Percentiles rank a stretch among this genome's conserved stretches.
Evolutionary conservation across 2,329 filamentous ascomycete genomes (phyloP).

Genomic region (Huntiella omanensis): DNA sequence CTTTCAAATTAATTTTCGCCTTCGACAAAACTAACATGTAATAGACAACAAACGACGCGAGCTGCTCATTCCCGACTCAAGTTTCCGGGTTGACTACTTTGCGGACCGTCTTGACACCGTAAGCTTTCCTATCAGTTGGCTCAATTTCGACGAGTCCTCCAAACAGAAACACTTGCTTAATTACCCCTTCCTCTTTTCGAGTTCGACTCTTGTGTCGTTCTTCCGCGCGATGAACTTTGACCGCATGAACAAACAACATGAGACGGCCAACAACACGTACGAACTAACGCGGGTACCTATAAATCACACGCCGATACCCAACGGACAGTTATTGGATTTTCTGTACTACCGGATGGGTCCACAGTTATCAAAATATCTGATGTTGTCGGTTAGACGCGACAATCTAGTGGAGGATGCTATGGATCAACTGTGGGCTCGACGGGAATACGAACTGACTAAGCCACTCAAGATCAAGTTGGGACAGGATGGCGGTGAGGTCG

Average conservation of each 20-base stretch:
- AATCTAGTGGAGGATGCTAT: slow-evolving; percentile 56
- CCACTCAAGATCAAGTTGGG: slow-evolving; percentile 80
- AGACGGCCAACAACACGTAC: slow-evolving; percentile 43
- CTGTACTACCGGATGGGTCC: slow-evolving; percentile 45
- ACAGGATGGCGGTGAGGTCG: slow-evolving; percentile 66
- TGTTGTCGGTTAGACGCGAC: slow-evolving; percentile 49
- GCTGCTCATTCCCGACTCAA: slow-evolving; percentile 45
- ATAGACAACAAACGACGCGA: slow-evolving; percentile 42
- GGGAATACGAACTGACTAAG: slow-evolving; percentile 62
- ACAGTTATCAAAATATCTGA: slow-evolving; percentile 50
- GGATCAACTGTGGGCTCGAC: slow-evolving; percentile 75
- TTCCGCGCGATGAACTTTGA: slow-evolving; percentile 81
- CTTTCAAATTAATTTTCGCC: neutral
- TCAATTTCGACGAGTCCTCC: slow-evolving; percentile 39
- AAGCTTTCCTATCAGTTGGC: slow-evolving; percentile 55
- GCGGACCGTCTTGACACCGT: slow-evolving; percentile 57
- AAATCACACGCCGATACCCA: slow-evolving; percentile 34
- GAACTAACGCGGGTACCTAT: slow-evolving; percentile 38
- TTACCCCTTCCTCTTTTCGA: slow-evolving; percentile 62
- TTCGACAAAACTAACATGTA: slow-evolving; percentile 11
- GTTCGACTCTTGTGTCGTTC: slow-evolving; percentile 55
- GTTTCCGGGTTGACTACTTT: slow-evolving; percentile 60
- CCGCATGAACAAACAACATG: slow-evolving; percentile 63
- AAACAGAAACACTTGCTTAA: slow-evolving; percentile 58
- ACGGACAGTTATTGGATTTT: slow-evolving; percentile 38